These are phyloP conservation scores for Suillus ampliporus DNA, from an alignment of 768 basidiomycete species.

Conservation along the genomic window DNA sequence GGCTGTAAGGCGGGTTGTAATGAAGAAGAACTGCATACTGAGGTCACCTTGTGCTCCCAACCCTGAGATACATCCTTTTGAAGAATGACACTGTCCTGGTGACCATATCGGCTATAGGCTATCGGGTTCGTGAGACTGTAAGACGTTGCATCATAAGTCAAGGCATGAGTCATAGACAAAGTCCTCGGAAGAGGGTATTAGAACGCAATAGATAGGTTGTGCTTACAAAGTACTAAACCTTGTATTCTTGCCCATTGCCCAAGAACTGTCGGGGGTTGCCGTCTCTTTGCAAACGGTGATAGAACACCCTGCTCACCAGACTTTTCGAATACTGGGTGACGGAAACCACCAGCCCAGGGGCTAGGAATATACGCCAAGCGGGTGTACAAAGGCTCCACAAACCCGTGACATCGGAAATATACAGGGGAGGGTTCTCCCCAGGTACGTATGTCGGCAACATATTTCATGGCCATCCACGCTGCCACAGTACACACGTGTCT, in stretches of 20 bases:
- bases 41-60: background rate
- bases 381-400: background rate
- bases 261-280: background rate
- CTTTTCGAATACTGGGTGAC: background rate
- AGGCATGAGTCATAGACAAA: background rate
- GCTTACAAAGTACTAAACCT: background rate
- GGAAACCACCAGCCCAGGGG: no score
- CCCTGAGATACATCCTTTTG: background rate
- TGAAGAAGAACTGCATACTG: background rate
- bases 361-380: background rate
- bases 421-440: background rate
- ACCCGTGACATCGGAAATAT: background rate
- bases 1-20: background rate
- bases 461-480: background rate
- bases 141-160: background rate
- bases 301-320: background rate
- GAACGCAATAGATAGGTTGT: background rate
- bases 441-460: background rate
- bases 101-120: background rate
- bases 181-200: constrained; percentile 2
- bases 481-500: background rate
- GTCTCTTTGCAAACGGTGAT: background rate
- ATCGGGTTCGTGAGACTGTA: constrained; percentile 3
- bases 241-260: background rate
- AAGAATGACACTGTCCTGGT: constrained; percentile 1